phyloP scores from a whole-genome alignment of 345 rosid species.

The Lepidium africanum region DNA sequence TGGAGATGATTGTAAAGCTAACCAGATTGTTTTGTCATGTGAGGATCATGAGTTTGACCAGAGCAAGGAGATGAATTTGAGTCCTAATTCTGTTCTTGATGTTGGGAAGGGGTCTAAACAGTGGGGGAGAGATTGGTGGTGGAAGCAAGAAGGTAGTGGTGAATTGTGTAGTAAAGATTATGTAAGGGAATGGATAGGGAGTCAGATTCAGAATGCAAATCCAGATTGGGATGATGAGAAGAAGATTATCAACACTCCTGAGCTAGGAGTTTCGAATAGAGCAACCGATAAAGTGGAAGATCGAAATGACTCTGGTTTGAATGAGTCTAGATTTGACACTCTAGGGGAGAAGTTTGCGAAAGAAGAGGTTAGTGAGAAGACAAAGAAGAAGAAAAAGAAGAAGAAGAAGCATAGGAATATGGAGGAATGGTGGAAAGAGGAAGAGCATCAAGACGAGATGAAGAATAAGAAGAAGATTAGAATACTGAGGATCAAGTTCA shows the following conservation, averaged over 20 bases:
- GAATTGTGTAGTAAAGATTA: conserved; percentile 92
- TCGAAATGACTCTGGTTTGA: conserved; percentile 30
- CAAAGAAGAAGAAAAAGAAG: conserved; percentile 27
- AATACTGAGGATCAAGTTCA: conserved; percentile 50
- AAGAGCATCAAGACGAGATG: conserved; percentile 69
- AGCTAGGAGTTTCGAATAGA: conserved; percentile 34
- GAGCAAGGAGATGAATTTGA: conserved; percentile 52
- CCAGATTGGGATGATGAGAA: conserved; percentile 85
- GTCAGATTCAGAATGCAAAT: conserved; percentile 68
- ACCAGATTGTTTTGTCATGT: background rate
- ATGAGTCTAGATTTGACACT: conserved; percentile 33
- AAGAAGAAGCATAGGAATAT: conserved; percentile 67
- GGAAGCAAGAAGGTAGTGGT: conserved; percentile 93
- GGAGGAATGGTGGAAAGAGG: conserved; percentile 99
- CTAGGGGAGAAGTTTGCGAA: conserved; percentile 37
- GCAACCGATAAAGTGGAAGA: conserved; percentile 41
- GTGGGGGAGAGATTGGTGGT: conserved; percentile 99
- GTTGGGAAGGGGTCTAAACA: conserved; percentile 44
- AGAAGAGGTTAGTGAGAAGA: conserved; percentile 28
- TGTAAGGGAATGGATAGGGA: conserved; percentile 96
- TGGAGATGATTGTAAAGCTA: conserved; percentile 47
- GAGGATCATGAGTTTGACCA: conserved; percentile 42
- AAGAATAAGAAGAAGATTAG: conserved; percentile 25
- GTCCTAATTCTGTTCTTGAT: conserved; percentile 35
- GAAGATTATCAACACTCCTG: conserved; percentile 33